phyloP scores from a whole-genome alignment of 2,329 filamentous ascomycete species.

The Fusarium austroafricanum region DNA sequence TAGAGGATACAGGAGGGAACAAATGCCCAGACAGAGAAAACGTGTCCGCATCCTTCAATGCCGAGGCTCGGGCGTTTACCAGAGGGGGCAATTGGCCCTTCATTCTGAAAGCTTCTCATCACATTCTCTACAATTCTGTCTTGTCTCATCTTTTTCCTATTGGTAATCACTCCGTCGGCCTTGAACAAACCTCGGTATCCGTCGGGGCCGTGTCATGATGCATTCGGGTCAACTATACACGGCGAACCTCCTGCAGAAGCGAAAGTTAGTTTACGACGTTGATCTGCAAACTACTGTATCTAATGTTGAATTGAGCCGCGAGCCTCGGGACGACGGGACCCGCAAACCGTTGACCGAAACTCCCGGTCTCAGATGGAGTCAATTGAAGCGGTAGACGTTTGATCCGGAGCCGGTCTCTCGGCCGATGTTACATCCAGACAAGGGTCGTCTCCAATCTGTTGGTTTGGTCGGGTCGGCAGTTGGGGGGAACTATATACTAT shows the following conservation, averaged over 20 bases:
- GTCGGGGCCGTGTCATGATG: conserved; percentile 1
- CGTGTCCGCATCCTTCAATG: conserved; percentile 5
- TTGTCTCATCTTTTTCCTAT: conserved; percentile 5
- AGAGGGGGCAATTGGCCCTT: conserved; percentile 26
- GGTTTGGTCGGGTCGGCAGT: not conserved
- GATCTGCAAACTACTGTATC: too few species aligned
- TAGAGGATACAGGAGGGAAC: too few species aligned
- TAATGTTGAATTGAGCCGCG: not conserved
- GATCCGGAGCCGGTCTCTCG: conserved; percentile 2
- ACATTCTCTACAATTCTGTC: not conserved
- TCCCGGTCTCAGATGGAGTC: too few species aligned
- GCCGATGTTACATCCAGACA: conserved; percentile 2
- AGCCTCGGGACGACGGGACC: not conserved
- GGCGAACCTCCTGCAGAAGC: not conserved
- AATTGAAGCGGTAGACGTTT: not conserved
- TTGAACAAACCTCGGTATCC: conserved; percentile 1
- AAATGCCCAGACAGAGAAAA: conserved; percentile 9
- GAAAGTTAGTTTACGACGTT: too few species aligned
- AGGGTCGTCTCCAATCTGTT: not conserved
- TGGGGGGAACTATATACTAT: not conserved
- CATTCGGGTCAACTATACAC: not conserved
- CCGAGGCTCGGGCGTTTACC: conserved; percentile 23
- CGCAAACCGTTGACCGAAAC: not conserved
- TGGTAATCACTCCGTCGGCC: conserved; percentile 18
- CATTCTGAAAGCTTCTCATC: conserved; percentile 2